Base-by-base conservation (phyloP, 495 filamentous ascomycete genomes). In the Podospora appendiculata region DNA sequence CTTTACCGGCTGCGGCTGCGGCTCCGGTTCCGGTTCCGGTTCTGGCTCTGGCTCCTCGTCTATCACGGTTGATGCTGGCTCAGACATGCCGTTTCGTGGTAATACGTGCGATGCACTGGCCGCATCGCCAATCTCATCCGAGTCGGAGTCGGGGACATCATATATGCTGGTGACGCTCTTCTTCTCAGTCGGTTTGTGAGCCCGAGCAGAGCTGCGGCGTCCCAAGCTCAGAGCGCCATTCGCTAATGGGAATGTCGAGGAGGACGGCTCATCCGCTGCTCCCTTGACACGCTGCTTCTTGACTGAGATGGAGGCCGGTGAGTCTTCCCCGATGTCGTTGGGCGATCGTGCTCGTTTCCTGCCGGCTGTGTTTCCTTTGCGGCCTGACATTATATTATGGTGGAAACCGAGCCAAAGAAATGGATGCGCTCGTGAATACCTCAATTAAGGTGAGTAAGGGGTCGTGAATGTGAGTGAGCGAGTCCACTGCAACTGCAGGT, bases 101-200 rank as follows among this genome's bases (percentile, higher is more conserved):
- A 19, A 13, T 44, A 41, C 14, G 9, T 18, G 48, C 11, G 39
- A 17, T 13, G 41, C 43, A 0, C 48, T 47, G 7, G 25, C 38
- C 6, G 50, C 9, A 1, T 48, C n/a, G n/a, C 7, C 48, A 32
- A 66, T 35, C 42, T 74, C 71, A 42, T 66, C 64, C 38, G 66
- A 67, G 9, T 53, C 67, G 3, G 71, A 72, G 49, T 74, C 70
- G 0, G 66, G 70, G 6, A 73, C 60, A 11, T 74, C 70, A 55
- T 75, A 75, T 19, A 72, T 44, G 25, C 57, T 68, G 10, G 32
- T 48, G 11, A 40, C 45, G 12, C 48, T 50, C 36, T 49, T 50
- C 36, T 49, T 54, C 14, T 54, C 60, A 4, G 48, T 43, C 16
- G 25, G 50, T 3, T 36, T 40, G 43, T 50, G 19, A 54, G 45